These are phyloP conservation scores for Chrysoporthe deuterocubensis DNA, from an alignment of 2,329 filamentous ascomycete species.

Conservation along the genomic window DNA sequence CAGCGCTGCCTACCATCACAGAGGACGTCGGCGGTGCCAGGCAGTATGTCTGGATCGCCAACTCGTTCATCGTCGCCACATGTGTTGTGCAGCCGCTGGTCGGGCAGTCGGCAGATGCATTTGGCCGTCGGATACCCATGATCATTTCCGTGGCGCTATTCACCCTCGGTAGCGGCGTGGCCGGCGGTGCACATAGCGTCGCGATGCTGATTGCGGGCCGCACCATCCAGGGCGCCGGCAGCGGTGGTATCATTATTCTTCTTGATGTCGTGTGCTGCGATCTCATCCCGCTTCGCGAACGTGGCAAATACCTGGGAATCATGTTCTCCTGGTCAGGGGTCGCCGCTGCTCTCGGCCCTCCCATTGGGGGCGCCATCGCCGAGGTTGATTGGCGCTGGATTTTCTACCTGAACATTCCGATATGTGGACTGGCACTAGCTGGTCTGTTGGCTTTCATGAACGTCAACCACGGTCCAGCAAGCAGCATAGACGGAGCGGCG, in stretches of 20 bases:
- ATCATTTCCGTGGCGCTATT: conserved; percentile 41
- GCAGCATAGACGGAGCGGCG: too few species aligned
- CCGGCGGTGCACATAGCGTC: neutral
- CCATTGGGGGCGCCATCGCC: conserved; percentile 23
- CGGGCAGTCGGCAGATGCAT: neutral
- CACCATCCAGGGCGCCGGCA: conserved; percentile 4
- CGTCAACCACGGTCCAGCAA: neutral
- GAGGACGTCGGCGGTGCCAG: neutral
- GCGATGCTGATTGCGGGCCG: conserved; percentile 3
- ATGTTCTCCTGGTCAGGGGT: neutral
- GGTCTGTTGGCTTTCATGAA: neutral
- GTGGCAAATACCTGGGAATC: neutral
- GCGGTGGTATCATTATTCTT: neutral
- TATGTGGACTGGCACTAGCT: neutral
- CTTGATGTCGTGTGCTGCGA: conserved; percentile 12
- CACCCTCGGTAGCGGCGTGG: conserved; percentile 43
- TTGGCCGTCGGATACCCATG: conserved; percentile 4
- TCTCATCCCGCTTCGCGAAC: conserved; percentile 1
- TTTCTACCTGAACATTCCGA: conserved; percentile 13
- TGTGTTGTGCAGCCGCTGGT: conserved; percentile 3
- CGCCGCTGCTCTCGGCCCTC: conserved; percentile 12
- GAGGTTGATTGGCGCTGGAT: conserved; percentile 21
- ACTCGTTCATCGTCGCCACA: conserved; percentile 5
- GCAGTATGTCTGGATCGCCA: conserved; percentile 10
- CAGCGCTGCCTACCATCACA: conserved; percentile 11